Base-by-base conservation (phyloP, 2,329 filamentous ascomycete species). In the Dactylellina parvicollis region DNA sequence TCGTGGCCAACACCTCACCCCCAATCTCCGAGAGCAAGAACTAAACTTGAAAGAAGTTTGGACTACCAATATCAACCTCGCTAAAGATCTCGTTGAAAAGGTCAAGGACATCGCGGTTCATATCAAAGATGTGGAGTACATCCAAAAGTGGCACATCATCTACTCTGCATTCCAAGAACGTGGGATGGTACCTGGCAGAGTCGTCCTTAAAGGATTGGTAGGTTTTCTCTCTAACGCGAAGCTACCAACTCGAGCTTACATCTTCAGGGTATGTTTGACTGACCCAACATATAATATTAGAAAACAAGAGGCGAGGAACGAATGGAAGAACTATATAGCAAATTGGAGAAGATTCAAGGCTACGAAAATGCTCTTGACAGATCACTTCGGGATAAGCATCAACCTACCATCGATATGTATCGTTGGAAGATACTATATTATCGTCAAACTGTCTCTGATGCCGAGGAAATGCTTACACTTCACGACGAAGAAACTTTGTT, bases 371-470 rank as follows among this genome's bases (percentile, higher is more conserved):
- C 34, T 18, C 12, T 34, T 14, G 30, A 42, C 8, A 8, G 42
- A 7, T 2, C 14, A 2, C 14, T 18, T 0, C 42, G 28, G 20
- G 42, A 50, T 12, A 38, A 16, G 16, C 42, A 55, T 22, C 30
- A 47, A 0, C 60, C 44, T 5, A 16, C 24, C 3, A 73, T 73
- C 12, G 69, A 73, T 22, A 54, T 60, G 14, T 22, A 49, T 22
- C 60, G 54, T n/a, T 73, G 60, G 69, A 73, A 73, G 40, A 40
- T 66, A 36, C 56, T 56, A 16, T 73, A 73, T 18, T 73, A 61
- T 18, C n/a, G 54, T 5, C 54, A 56, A 7, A 73, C 69, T 0
- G 2, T 73, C 0, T 0, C 12, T 3, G 67, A 72, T 30, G 38
- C 16, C 4, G 10, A 44, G n/a, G 22, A 38, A 0, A 46, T 72